Evolutionary conservation across 2,329 filamentous ascomycete genomes (phyloP).

Genomic region (Aspergillus amoenus): DNA sequence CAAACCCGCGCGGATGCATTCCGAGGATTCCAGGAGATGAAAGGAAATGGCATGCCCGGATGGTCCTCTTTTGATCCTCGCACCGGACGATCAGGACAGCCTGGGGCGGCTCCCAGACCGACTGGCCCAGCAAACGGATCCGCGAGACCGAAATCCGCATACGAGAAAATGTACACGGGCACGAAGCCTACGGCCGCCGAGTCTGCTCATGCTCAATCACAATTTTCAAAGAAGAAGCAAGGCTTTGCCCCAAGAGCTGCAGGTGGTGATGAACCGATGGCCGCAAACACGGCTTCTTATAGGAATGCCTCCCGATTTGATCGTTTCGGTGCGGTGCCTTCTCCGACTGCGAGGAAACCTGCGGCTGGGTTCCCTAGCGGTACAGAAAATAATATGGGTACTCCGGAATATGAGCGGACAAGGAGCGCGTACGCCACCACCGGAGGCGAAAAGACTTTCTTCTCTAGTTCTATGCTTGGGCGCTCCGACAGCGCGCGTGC

Average conservation of each 20-base stretch:
- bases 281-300: constrained; percentile 53
- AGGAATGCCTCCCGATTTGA: constrained; percentile 36
- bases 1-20: constrained; percentile 46
- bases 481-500: constrained; percentile 56
- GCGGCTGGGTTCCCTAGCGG: constrained; percentile 33
- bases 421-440: constrained; percentile 56
- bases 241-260: constrained; percentile 61
- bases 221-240: constrained; percentile 51
- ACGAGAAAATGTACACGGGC: constrained; percentile 37
- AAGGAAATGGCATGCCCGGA: constrained; percentile 27
- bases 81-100: constrained; percentile 29
- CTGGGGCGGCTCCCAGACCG: constrained; percentile 24
- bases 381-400: constrained; percentile 24
- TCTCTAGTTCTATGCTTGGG: constrained; percentile 51
- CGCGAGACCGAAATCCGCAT: constrained; percentile 39
- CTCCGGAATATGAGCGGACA: constrained; percentile 49
- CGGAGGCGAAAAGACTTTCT: constrained; percentile 58
- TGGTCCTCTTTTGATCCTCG: constrained; percentile 44
- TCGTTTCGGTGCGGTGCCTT: constrained; percentile 37
- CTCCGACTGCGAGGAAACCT: constrained; percentile 43
- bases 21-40: constrained; percentile 48
- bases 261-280: constrained; percentile 60
- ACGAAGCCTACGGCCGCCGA: constrained; percentile 34
- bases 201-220: constrained; percentile 38
- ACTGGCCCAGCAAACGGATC: constrained; percentile 23